A percentile compares a stretch with the other conserved stretches of the same genome.
These are phyloP conservation scores for Pythium brassicae DNA, from an alignment of 352 stramenopile genomes.

Conservation along the genomic window DNA sequence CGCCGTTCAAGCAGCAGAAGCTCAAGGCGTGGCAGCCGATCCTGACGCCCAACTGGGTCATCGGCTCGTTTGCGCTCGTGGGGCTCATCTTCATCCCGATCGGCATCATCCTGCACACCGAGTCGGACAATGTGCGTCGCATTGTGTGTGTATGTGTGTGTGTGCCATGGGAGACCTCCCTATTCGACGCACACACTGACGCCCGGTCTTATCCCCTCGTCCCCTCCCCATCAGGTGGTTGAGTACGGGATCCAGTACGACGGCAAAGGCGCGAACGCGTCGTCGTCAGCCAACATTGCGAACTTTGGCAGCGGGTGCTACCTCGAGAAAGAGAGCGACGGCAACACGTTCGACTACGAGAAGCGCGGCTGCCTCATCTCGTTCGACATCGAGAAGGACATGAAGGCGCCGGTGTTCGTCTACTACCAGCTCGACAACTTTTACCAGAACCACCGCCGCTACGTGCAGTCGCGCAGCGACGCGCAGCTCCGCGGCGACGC, in stretches of 20 bases:
- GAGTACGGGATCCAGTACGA: conserved; percentile 90
- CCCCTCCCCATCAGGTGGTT: too few relatives aligned
- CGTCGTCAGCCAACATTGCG: conserved; percentile 52
- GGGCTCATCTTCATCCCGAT: conserved; percentile 94
- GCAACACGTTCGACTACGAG: conserved; percentile 59
- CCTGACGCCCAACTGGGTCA: conserved; percentile 95
- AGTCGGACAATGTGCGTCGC: conserved; percentile 72
- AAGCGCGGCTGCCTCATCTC: conserved; percentile 72
- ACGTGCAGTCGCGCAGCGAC: conserved; percentile 89
- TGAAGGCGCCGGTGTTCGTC: conserved; percentile 95
- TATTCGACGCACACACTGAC: too few relatives aligned
- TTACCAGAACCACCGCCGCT: conserved; percentile 98
- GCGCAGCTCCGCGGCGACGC: conserved; percentile 84
- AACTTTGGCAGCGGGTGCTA: conserved; percentile 56
- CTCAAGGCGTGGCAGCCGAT: conserved; percentile 96
- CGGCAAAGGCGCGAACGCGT: conserved; percentile 43
- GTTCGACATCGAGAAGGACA: conserved; percentile 89
- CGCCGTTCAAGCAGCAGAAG: conserved; percentile 88
- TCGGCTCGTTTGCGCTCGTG: conserved; percentile 92
- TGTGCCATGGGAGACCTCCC: too few relatives aligned
- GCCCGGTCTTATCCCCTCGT: too few relatives aligned
- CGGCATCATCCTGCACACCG: conserved; percentile 85
- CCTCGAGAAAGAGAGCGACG: conserved; percentile 50
- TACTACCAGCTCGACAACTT: conserved; percentile 99
- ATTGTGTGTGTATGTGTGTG: too few relatives aligned